Percentiles rank a stretch among this genome's conserved stretches.
Evolutionary conservation across 1,284 basidiomycete genomes (phyloP).

Genomic region (Singerocomus inundabilis): DNA sequence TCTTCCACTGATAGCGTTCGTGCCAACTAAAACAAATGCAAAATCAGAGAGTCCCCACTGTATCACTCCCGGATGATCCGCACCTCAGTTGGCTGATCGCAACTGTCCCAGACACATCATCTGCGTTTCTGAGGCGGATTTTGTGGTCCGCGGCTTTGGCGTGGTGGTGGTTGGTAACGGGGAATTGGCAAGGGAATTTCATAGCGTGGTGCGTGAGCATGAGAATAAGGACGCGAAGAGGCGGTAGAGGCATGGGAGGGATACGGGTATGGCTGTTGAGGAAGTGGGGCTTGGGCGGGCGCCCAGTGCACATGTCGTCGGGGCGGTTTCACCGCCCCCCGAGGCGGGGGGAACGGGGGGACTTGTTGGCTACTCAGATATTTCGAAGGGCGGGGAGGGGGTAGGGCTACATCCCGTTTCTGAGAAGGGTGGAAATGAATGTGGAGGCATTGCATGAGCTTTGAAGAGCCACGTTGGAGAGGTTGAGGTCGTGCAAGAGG

Average conservation of each 20-base stretch:
- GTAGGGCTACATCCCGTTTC: constrained; percentile 19
- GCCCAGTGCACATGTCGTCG: constrained; percentile 30
- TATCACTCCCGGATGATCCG: constrained; percentile 30
- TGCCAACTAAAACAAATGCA: constrained; percentile 19
- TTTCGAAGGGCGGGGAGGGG: constrained; percentile 12
- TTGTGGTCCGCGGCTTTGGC: constrained; percentile 4
- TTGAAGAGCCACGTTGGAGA: constrained; percentile 12
- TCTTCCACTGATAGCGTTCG: constrained; percentile 24
- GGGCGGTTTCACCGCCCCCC: constrained; percentile 16
- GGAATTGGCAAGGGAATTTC: constrained; percentile 7
- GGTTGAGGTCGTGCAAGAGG: constrained; percentile 9
- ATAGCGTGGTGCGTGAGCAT: constrained; percentile 3
- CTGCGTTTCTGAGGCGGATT: constrained; percentile 10
- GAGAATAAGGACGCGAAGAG: constrained; percentile 12
- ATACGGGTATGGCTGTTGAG: constrained; percentile 30
- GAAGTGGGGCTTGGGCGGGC: constrained; percentile 28
- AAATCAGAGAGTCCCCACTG: constrained; percentile 22
- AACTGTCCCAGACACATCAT: constrained; percentile 16
- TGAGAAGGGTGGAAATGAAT: constrained; percentile 29
- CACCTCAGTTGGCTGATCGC: constrained; percentile 21
- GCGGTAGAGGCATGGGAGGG: constrained; percentile 20
- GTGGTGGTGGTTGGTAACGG: constrained; percentile 25
- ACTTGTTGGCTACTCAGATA: constrained; percentile 6
- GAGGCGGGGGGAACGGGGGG: constrained; percentile 27
- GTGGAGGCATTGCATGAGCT: constrained; percentile 25